A percentile compares a stretch with the other conserved stretches of the same genome.
phyloP scores from a whole-genome alignment of 805 yeast genomes.

The Lipomyces kockii region DNA sequence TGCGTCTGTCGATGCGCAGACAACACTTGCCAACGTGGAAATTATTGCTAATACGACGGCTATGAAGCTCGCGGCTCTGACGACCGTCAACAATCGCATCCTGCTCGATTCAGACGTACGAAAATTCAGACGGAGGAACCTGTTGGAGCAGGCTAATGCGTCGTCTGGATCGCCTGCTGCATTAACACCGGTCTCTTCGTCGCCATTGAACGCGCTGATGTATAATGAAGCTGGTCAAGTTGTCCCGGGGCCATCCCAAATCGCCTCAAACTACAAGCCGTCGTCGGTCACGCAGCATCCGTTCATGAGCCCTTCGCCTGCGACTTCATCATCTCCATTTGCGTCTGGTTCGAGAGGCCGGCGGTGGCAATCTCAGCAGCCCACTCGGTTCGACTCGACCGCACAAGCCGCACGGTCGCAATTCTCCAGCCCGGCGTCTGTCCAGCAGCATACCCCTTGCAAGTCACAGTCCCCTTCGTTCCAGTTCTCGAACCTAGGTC shows the following conservation, averaged over 20 bases:
- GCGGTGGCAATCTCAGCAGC: constrained; percentile 5
- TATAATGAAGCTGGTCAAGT: constrained; percentile 9
- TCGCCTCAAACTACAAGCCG: neutral
- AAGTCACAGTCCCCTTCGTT: constrained; percentile 1
- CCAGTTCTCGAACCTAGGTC: constrained; percentile 3
- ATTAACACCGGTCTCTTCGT: constrained; percentile 1
- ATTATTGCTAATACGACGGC: constrained; percentile 47
- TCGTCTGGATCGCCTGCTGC: constrained; percentile 11
- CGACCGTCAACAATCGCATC: constrained; percentile 63
- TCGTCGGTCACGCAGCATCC: neutral
- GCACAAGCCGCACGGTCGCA: neutral
- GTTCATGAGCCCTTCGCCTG: constrained; percentile 10
- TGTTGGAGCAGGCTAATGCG: constrained; percentile 5
- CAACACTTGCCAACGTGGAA: constrained; percentile 40
- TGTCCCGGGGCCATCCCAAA: constrained; percentile 4
- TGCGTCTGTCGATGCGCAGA: constrained; percentile 7
- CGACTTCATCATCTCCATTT: constrained; percentile 8
- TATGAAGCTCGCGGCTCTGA: constrained; percentile 68
- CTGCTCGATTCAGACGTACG: constrained; percentile 48
- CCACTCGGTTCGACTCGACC: neutral
- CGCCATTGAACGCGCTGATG: constrained; percentile 6
- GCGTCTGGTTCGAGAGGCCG: neutral
- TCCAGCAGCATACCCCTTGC: constrained; percentile 8
- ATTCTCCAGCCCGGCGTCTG: neutral
- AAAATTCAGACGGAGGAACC: constrained; percentile 39